Conservation (phyloP, 2,329 filamentous ascomycete genomes). For the Ascochyta clinopodiicola region DNA sequence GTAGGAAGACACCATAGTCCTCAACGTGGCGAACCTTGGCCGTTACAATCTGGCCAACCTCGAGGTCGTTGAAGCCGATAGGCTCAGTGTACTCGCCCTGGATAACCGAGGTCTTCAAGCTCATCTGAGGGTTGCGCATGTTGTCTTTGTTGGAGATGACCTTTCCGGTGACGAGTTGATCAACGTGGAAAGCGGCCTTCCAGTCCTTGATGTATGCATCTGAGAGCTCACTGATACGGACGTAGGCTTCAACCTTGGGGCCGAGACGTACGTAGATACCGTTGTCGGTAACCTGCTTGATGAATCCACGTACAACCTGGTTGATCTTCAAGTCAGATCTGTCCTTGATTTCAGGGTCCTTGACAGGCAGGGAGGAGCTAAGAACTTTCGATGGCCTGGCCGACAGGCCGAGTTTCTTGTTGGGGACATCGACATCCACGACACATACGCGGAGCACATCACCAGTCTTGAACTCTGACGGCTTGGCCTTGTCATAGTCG, state of each 20-base stretch:
- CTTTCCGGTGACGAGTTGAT: slow-evolving; percentile 89
- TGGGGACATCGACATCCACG: slow-evolving; percentile 77
- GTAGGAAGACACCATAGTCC: slow-evolving; percentile 93
- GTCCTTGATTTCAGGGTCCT: slow-evolving; percentile 78
- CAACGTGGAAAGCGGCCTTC: slow-evolving; percentile 86
- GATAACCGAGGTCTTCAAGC: slow-evolving; percentile 82
- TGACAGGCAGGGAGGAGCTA: slow-evolving; percentile 80
- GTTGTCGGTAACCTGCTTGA: slow-evolving; percentile 88
- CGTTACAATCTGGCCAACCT: slow-evolving; percentile 80
- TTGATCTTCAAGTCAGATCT: slow-evolving; percentile 75
- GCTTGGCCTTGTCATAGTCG: slow-evolving; percentile 81
- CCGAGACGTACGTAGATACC: slow-evolving; percentile 87
- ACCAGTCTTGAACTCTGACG: slow-evolving; percentile 77
- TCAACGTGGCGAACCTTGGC: slow-evolving; percentile 93
- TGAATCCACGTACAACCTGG: slow-evolving; percentile 85
- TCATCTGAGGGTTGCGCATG: slow-evolving; percentile 79
- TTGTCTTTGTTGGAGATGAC: slow-evolving; percentile 74
- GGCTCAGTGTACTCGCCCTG: slow-evolving; percentile 79
- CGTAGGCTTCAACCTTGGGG: slow-evolving; percentile 79
- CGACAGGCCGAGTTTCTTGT: slow-evolving; percentile 85
- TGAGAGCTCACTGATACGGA: slow-evolving; percentile 86
- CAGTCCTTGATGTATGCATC: slow-evolving; percentile 94
- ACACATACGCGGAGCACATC: slow-evolving; percentile 89
- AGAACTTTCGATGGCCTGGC: slow-evolving; percentile 86
- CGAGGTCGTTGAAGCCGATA: slow-evolving; percentile 77